Conservation (phyloP, 305 asterid species). For the Andrographis paniculata region DNA sequence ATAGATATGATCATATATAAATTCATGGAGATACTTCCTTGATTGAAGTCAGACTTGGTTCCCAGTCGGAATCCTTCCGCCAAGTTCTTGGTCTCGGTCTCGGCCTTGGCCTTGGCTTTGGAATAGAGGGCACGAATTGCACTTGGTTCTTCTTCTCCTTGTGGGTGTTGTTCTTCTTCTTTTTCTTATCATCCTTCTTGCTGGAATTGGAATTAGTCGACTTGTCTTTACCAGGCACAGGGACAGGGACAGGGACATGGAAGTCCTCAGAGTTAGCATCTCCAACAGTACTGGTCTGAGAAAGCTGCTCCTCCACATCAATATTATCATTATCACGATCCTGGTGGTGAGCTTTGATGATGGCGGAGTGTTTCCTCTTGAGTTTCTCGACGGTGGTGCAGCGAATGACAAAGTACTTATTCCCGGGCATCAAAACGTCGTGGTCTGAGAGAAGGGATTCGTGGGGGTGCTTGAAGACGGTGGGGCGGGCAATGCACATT, state of each 20-base stretch:
- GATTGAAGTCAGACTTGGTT: conserved; percentile 55
- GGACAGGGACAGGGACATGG: too few species aligned
- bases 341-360: too few species aligned
- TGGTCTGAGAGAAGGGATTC: conserved; percentile 42
- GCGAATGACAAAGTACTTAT: conserved; percentile 47
- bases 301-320: too few species aligned
- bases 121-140: conserved; percentile 57
- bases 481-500: conserved; percentile 45
- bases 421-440: conserved; percentile 48
- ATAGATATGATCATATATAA: too few species aligned
- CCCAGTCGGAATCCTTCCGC: conserved; percentile 57
- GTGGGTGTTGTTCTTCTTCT: conserved; percentile 30
- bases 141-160: conserved; percentile 28
- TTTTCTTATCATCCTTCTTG: conserved; percentile 10
- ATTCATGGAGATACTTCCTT: conserved; percentile 51
- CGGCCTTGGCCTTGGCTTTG: conserved; percentile 44
- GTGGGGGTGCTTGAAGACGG: conserved; percentile 45
- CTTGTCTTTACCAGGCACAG: too few species aligned
- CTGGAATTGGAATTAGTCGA: neutral
- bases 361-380: conserved; percentile 30
- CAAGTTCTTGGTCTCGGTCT: too few species aligned
- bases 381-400: conserved; percentile 45
- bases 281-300: too few species aligned
- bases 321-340: too few species aligned
- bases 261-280: neutral